phyloP scores from a whole-genome alignment of 768 basidiomycete genomes.

The Calocybe indica region DNA sequence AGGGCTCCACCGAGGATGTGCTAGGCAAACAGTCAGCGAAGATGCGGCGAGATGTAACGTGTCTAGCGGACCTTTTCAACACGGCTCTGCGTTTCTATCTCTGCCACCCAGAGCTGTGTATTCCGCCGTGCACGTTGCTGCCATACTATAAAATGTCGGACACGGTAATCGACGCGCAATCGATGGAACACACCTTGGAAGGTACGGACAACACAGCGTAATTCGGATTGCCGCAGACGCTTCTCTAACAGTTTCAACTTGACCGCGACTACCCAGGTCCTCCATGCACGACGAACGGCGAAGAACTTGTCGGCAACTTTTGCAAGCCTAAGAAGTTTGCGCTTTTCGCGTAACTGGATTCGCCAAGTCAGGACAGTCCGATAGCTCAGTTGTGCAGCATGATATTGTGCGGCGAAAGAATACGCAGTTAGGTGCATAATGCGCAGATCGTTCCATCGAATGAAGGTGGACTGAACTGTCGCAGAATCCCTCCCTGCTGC shows the following conservation, averaged over 20 bases:
- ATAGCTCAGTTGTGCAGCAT: constrained; percentile 33
- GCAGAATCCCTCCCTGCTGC: constrained; percentile 37
- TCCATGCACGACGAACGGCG: constrained; percentile 40
- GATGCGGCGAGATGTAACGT: neutral
- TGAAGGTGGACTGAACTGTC: constrained; percentile 27
- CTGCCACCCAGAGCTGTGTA: constrained; percentile 36
- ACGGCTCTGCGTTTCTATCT: constrained; percentile 31
- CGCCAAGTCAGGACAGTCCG: constrained; percentile 50
- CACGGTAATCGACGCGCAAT: neutral
- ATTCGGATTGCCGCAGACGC: constrained; percentile 38
- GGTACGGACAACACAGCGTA: constrained; percentile 19
- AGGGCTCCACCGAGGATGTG: constrained; percentile 44
- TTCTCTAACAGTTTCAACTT: constrained; percentile 37
- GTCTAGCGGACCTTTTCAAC: constrained; percentile 30
- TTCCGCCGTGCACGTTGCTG: constrained; percentile 27
- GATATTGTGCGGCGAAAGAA: constrained; percentile 43
- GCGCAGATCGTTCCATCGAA: constrained; percentile 39
- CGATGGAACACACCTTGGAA: constrained; percentile 11
- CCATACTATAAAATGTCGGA: constrained; percentile 36
- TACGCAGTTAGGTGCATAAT: constrained; percentile 39
- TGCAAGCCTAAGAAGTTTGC: constrained; percentile 49
- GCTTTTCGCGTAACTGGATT: constrained; percentile 39
- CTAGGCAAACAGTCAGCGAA: constrained; percentile 25
- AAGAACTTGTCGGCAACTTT: constrained; percentile 49
- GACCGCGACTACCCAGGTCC: constrained; percentile 39